A percentile compares a stretch with the other conserved stretches of the same genome.
phyloP scores from a whole-genome alignment of 2,329 filamentous ascomycete species.

The Fusarium equiseti region DNA sequence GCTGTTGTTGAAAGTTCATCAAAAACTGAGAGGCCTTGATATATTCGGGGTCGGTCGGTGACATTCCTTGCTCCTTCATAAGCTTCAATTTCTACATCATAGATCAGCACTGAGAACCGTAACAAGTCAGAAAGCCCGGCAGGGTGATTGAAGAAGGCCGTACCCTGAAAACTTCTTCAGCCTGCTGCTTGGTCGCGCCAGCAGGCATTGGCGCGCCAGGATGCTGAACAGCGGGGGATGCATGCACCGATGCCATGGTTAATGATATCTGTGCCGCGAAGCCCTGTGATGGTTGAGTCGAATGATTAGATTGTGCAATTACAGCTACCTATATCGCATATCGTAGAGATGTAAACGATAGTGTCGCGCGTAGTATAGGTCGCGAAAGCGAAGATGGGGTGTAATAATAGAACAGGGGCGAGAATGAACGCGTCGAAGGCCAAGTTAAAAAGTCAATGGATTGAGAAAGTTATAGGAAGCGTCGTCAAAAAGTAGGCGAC shows the following conservation, averaged over 20 bases:
- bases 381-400: slow-evolving; percentile 45
- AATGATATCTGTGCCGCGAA: slow-evolving; percentile 40
- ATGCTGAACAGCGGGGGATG: slow-evolving; percentile 75
- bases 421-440: slow-evolving; percentile 47
- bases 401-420: slow-evolving; percentile 29
- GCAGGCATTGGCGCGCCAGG: slow-evolving; percentile 71
- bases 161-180: slow-evolving; percentile 80
- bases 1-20: slow-evolving; percentile 75
- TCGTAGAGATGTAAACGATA: slow-evolving; percentile 49
- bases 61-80: slow-evolving; percentile 88
- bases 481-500: slow-evolving; percentile 44
- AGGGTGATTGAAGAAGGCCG: slow-evolving; percentile 45
- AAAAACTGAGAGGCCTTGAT: slow-evolving; percentile 85
- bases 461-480: slow-evolving; percentile 24
- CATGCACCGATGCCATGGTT: slow-evolving; percentile 85
- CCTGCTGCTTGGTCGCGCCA: slow-evolving; percentile 79
- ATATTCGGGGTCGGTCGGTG: slow-evolving; percentile 86
- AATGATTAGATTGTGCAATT: slow-evolving; percentile 42
- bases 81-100: slow-evolving; percentile 80
- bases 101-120: slow-evolving; percentile 33
- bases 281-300: slow-evolving; percentile 42
- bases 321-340: slow-evolving; percentile 55
- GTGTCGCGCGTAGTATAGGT: slow-evolving; percentile 44
- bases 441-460: slow-evolving; percentile 35
- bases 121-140: neutral